phyloP scores from a whole-genome alignment of 2,329 filamentous ascomycete species.

The Fusarium buharicum region DNA sequence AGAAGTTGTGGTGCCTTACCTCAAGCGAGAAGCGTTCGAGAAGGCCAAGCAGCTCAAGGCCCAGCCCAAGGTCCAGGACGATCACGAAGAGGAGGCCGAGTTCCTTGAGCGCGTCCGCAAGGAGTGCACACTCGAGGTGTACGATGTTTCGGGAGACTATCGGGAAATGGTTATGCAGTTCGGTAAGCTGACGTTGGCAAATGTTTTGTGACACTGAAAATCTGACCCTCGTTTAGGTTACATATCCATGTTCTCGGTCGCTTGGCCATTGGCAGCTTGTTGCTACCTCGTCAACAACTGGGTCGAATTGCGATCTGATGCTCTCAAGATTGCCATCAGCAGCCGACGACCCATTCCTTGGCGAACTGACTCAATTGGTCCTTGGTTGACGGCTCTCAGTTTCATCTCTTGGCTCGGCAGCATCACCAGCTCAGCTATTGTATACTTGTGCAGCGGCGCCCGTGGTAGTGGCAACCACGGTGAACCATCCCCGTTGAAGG shows the following conservation, averaged over 20 bases:
- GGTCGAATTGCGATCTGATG: conserved; percentile 92
- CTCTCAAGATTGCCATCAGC: conserved; percentile 90
- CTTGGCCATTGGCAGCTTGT: conserved; percentile 92
- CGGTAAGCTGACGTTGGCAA: conserved; percentile 54
- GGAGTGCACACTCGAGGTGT: conserved; percentile 83
- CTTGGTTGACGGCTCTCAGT: conserved; percentile 85
- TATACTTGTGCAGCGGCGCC: conserved; percentile 85
- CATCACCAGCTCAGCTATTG: conserved; percentile 85
- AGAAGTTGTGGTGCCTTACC: conserved; percentile 85
- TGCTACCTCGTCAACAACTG: conserved; percentile 96
- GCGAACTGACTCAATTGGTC: conserved; percentile 92
- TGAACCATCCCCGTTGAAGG: conserved; percentile 75
- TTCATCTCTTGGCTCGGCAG: conserved; percentile 96
- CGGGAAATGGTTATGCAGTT: conserved; percentile 93
- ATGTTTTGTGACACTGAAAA: not conserved
- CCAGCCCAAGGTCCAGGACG: conserved; percentile 64
- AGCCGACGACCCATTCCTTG: conserved; percentile 90
- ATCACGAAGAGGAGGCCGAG: conserved; percentile 78
- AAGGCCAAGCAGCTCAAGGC: conserved; percentile 82
- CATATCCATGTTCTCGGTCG: conserved; percentile 87
- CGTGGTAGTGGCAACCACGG: conserved; percentile 70
- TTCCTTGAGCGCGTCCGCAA: conserved; percentile 85
- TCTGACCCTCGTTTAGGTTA: conserved; percentile 67
- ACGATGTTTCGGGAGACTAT: conserved; percentile 91
- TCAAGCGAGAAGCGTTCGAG: conserved; percentile 80